Evolutionary conservation across 345 rosid species (phyloP).

Genomic region (Bruguiera parviflora): DNA sequence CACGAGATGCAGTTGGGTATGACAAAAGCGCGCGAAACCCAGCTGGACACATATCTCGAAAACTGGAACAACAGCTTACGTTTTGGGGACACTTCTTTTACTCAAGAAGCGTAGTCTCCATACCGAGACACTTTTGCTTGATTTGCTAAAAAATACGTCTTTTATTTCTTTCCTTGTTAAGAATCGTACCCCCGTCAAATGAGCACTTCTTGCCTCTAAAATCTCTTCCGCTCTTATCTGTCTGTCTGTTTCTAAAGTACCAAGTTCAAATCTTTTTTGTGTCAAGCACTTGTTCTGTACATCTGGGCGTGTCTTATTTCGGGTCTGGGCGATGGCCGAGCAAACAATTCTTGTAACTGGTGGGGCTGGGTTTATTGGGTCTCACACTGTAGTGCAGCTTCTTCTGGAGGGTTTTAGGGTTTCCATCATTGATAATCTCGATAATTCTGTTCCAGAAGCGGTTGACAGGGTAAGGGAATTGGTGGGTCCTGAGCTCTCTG

Average conservation of each 20-base stretch:
- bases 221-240: not conserved
- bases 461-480: constrained; percentile 71
- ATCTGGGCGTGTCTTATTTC: not conserved
- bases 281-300: too few species aligned
- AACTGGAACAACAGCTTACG: too few species aligned
- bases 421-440: constrained; percentile 76
- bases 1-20: too few species aligned
- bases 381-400: constrained; percentile 86
- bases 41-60: too few species aligned
- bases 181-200: not conserved
- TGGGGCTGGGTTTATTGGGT: constrained; percentile 96
- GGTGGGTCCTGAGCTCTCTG: constrained; percentile 72
- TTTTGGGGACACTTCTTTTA: constrained; percentile 20
- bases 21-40: constrained; percentile 7
- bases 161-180: not conserved
- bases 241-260: too few species aligned
- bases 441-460: constrained; percentile 78
- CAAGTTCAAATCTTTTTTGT: too few species aligned
- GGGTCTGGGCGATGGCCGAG: constrained; percentile 17
- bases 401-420: constrained; percentile 74
- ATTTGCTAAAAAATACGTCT: constrained; percentile 29
- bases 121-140: constrained; percentile 23
- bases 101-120: not conserved
- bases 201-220: not conserved
- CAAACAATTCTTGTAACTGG: constrained; percentile 80